These are phyloP conservation scores for Ambrosia artemisiifolia DNA, from an alignment of 129 eudicot genomes.

Conservation along the genomic window DNA sequence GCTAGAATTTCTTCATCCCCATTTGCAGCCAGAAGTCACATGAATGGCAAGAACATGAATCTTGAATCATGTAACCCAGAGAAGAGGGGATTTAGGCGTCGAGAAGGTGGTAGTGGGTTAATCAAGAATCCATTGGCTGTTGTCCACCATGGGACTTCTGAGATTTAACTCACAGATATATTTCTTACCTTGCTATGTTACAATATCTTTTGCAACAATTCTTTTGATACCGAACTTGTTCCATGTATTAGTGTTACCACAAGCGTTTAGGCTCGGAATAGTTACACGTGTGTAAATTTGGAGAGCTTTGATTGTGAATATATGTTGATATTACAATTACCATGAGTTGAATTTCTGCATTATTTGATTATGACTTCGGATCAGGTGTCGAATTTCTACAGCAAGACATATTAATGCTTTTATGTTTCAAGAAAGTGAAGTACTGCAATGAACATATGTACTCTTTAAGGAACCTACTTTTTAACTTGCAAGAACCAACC, in stretches of 20 bases:
- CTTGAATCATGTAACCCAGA: slow-evolving; percentile 31
- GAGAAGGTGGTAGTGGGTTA: slow-evolving; percentile 48
- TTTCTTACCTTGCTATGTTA: slow-evolving; percentile 7
- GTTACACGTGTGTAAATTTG: slow-evolving; percentile 9
- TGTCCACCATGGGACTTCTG: slow-evolving; percentile 41
- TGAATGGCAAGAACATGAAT: slow-evolving; percentile 21
- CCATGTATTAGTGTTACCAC: background rate
- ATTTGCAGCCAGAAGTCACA: slow-evolving; percentile 24
- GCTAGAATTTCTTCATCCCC: slow-evolving; percentile 32
- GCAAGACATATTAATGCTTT: background rate
- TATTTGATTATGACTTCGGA: slow-evolving; percentile 29
- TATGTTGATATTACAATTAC: background rate
- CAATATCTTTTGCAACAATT: background rate
- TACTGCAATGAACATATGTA: no score
- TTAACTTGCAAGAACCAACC: slow-evolving; percentile 9
- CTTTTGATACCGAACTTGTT: background rate
- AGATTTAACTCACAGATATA: slow-evolving; percentile 27
- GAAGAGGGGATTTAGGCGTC: slow-evolving; percentile 35
- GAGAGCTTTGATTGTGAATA: slow-evolving; percentile 21
- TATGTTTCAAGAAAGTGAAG: slow-evolving; percentile 42
- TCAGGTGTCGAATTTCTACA: slow-evolving; percentile 23
- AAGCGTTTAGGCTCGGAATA: background rate
- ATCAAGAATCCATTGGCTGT: slow-evolving; percentile 82
- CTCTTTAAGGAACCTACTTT: no score
- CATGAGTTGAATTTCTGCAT: background rate